A percentile compares a stretch with the other conserved stretches of the same genome.
phyloP scores from a whole-genome alignment of 306 rosid genomes.

The Cotoneaster glaucophyllus region DNA sequence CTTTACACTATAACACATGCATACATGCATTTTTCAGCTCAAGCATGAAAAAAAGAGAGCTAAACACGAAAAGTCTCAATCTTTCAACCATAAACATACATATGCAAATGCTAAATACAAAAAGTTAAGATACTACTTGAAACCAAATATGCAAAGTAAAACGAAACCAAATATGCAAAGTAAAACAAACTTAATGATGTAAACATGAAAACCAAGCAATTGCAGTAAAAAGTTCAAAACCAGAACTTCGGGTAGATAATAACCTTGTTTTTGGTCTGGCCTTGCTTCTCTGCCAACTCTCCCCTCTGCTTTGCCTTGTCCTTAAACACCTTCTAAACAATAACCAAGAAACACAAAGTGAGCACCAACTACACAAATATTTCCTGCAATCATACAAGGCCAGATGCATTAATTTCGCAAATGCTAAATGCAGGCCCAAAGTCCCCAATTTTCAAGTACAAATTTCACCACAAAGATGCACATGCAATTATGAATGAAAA shows the following conservation, averaged over 20 bases:
- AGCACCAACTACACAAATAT: background rate
- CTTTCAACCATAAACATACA: too few species aligned
- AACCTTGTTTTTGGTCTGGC: constrained; percentile 82
- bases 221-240: background rate
- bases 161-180: too few species aligned
- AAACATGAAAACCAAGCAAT: background rate
- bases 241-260: constrained; percentile 8
- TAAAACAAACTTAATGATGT: background rate
- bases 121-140: too few species aligned
- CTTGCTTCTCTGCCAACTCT: constrained; percentile 45
- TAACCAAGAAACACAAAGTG: constrained; percentile 11
- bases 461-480: too few species aligned
- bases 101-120: too few species aligned
- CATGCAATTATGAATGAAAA: too few species aligned
- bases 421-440: background rate
- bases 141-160: background rate
- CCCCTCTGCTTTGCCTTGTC: constrained; percentile 10
- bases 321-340: constrained; percentile 45
- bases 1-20: too few species aligned
- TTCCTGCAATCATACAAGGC: background rate
- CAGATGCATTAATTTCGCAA: background rate
- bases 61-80: too few species aligned
- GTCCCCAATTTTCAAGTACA: too few species aligned
- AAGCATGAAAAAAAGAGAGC: too few species aligned
- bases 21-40: too few species aligned